phyloP scores from a whole-genome alignment of 495 filamentous ascomycete species.

The Penicillium ucsense region DNA sequence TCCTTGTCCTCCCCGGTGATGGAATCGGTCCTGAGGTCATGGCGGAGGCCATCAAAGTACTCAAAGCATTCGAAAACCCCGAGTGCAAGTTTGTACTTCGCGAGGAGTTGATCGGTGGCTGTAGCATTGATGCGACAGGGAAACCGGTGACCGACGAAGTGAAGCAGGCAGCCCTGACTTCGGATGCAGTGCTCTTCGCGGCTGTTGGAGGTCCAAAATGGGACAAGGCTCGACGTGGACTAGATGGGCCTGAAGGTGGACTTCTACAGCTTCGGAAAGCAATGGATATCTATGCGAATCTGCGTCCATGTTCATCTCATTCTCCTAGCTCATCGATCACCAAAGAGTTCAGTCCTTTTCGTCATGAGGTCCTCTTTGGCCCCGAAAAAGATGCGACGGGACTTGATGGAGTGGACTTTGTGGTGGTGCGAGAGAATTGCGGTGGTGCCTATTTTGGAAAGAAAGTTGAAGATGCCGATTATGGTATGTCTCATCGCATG shows the following conservation, averaged over 20 bases:
- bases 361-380: constrained; percentile 27
- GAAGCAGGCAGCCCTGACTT: constrained; percentile 28
- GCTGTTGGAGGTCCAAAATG: constrained; percentile 43
- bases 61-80: constrained; percentile 34
- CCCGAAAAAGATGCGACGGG: neutral
- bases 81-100: constrained; percentile 30
- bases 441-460: constrained; percentile 45
- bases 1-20: constrained; percentile 46
- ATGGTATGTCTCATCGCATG: constrained; percentile 15
- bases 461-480: constrained; percentile 37
- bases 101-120: constrained; percentile 39
- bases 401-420: constrained; percentile 35
- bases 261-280: constrained; percentile 35
- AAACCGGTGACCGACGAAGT: constrained; percentile 36
- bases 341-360: constrained; percentile 33
- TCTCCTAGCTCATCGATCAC: constrained; percentile 30
- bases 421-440: constrained; percentile 42
- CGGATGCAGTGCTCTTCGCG: constrained; percentile 42
- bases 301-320: constrained; percentile 37
- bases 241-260: constrained; percentile 38
- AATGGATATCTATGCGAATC: constrained; percentile 43
- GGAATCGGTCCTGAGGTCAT: constrained; percentile 48
- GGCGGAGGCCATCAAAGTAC: constrained; percentile 41
- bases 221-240: constrained; percentile 30
- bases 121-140: constrained; percentile 37